These are phyloP conservation scores for Lepidium sativum DNA, from an alignment of 345 rosid species.

Conservation along the genomic window DNA sequence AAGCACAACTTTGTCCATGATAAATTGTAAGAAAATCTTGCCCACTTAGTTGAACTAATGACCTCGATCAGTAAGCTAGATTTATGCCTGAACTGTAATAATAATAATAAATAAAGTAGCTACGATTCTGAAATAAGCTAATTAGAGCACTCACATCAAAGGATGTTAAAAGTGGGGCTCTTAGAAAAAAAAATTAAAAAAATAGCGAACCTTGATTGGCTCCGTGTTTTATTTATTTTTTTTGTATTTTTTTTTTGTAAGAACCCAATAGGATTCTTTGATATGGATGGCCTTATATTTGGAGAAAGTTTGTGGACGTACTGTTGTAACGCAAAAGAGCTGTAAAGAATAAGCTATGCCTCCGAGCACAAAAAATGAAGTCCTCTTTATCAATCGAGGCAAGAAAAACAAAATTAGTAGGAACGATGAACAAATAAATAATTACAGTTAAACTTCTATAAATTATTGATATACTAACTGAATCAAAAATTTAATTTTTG, in stretches of 20 bases:
- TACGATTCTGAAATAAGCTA: background rate
- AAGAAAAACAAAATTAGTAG: background rate
- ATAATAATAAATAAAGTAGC: background rate
- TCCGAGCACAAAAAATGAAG: slow-evolving; percentile 17
- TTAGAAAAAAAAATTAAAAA: too few relatives aligned
- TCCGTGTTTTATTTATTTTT: too few relatives aligned
- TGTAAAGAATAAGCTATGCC: slow-evolving; percentile 11
- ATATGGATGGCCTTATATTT: too few relatives aligned
- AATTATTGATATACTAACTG: too few relatives aligned
- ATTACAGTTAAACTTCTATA: too few relatives aligned
- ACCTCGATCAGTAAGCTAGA: slow-evolving; percentile 13
- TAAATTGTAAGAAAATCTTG: background rate
- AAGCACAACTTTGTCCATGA: background rate
- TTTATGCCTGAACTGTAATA: slow-evolving; percentile 8
- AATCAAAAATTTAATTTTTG: too few relatives aligned
- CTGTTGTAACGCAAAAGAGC: slow-evolving; percentile 16
- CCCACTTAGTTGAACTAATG: slow-evolving; percentile 15
- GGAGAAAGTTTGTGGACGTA: slow-evolving; percentile 3
- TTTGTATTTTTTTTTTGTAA: too few relatives aligned
- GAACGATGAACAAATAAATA: background rate
- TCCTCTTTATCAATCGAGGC: background rate
- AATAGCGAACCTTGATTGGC: too few relatives aligned
- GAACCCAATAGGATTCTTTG: too few relatives aligned
- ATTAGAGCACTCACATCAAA: too few relatives aligned
- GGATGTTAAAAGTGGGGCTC: too few relatives aligned